A percentile compares a stretch with the other conserved stretches of the same genome.
Evolutionary conservation across 106 monocot genomes (phyloP).

Genomic region (Alisma plantagoaquatica): DNA sequence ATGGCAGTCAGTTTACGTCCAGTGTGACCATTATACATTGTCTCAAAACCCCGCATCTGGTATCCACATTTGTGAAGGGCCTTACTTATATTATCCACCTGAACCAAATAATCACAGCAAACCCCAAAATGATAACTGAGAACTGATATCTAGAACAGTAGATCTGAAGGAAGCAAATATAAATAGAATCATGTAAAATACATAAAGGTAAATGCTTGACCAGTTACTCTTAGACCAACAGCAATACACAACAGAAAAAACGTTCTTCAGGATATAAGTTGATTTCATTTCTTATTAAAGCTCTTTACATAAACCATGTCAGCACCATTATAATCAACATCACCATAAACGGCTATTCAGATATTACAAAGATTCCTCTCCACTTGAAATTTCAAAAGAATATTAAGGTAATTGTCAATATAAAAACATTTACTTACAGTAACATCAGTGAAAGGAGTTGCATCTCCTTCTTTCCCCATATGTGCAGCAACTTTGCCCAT

Average conservation of each 20-base stretch:
- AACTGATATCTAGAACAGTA: background rate
- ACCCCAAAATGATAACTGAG: background rate
- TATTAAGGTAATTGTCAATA: background rate
- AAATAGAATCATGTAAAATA: background rate
- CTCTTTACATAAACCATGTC: background rate
- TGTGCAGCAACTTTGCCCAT: slow-evolving; percentile 99
- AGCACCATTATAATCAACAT: background rate
- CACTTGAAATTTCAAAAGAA: no score
- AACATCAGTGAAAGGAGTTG: slow-evolving; percentile 98
- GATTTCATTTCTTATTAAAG: background rate
- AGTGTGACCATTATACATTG: slow-evolving; percentile 99
- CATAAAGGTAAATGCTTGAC: background rate
- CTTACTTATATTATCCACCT: slow-evolving; percentile 99
- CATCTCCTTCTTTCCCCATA: slow-evolving; percentile 99
- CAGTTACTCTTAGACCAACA: background rate
- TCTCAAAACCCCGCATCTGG: slow-evolving; percentile 99
- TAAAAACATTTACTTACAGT: slow-evolving; percentile 39
- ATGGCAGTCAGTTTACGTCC: slow-evolving; percentile 78
- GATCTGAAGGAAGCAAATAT: background rate
- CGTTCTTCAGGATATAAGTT: no score
- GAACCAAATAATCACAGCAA: background rate
- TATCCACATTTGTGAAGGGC: slow-evolving; percentile 98
- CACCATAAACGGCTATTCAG: background rate
- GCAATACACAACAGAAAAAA: background rate
- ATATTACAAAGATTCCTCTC: background rate